Conservation (phyloP, 805 yeast genomes). For the Candida sanyiensis region DNA sequence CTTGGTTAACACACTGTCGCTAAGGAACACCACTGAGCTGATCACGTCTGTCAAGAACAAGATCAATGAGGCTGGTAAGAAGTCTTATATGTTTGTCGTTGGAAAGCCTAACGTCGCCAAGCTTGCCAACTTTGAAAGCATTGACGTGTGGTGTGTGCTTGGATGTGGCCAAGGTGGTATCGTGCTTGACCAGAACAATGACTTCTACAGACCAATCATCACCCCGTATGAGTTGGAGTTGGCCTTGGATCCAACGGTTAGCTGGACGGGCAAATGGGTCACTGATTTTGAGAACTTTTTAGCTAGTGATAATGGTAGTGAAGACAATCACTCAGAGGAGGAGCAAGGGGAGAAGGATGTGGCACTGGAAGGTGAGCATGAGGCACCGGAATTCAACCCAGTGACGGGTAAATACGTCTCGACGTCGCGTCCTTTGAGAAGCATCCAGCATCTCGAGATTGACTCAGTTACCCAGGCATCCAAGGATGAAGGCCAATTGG, state of each 20-base stretch:
- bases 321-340: conserved; percentile 23
- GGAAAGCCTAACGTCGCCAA: conserved; percentile 98
- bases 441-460: conserved; percentile 56
- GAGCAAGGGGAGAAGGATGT: conserved; percentile 21
- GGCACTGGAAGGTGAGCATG: conserved; percentile 34
- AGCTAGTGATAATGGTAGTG: conserved; percentile 30
- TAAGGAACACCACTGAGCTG: conserved; percentile 65
- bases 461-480: conserved; percentile 33
- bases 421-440: conserved; percentile 71
- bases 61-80: conserved; percentile 74
- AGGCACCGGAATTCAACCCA: conserved; percentile 80
- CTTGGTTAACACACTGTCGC: conserved; percentile 81
- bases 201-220: conserved; percentile 83
- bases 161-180: conserved; percentile 96
- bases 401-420: conserved; percentile 75
- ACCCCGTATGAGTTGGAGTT: conserved; percentile 88
- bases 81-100: conserved; percentile 89
- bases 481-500: conserved; percentile 37
- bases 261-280: conserved; percentile 94
- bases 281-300: conserved; percentile 63
- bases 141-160: conserved; percentile 89
- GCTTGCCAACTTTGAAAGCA: conserved; percentile 89
- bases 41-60: conserved; percentile 54
- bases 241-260: conserved; percentile 68
- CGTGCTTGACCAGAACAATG: conserved; percentile 69